These are phyloP conservation scores for Copromyces sp. DNA, from an alignment of 495 filamentous ascomycete genomes.

Conservation along the genomic window DNA sequence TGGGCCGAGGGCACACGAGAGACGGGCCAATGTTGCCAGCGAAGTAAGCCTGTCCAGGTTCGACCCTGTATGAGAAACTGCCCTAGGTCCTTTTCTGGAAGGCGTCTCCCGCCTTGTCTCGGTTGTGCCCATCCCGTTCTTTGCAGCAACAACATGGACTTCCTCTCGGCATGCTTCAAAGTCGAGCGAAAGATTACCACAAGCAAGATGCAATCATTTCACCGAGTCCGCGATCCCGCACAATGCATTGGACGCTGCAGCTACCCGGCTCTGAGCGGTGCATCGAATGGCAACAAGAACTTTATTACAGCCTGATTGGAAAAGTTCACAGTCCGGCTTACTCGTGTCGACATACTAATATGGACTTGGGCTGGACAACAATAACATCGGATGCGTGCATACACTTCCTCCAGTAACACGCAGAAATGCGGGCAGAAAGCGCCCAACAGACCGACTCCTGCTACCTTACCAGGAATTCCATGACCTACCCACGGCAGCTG, in stretches of 20 bases:
- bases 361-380: slow-evolving; percentile 3
- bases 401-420: neutral
- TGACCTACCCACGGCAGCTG: slow-evolving; percentile 2
- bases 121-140: slow-evolving; percentile 10
- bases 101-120: slow-evolving; percentile 4
- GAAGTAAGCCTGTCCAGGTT: slow-evolving; percentile 4
- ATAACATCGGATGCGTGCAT: slow-evolving; percentile 6
- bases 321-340: slow-evolving; percentile 2
- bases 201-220: slow-evolving; percentile 3
- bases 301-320: slow-evolving; percentile 5
- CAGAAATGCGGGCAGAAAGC: neutral
- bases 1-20: neutral
- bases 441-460: neutral
- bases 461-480: neutral
- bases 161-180: neutral
- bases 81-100: neutral
- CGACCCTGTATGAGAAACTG: slow-evolving; percentile 2
- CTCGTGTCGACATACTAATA: slow-evolving; percentile 1
- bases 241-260: slow-evolving; percentile 5
- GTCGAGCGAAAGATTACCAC: neutral
- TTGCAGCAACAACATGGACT: neutral
- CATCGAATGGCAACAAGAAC: neutral
- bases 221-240: slow-evolving; percentile 8
- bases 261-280: slow-evolving; percentile 6
- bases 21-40: slow-evolving; percentile 2